Base-by-base conservation (phyloP, 176 grass and related monocot genomes). In the Avena atlantica region DNA sequence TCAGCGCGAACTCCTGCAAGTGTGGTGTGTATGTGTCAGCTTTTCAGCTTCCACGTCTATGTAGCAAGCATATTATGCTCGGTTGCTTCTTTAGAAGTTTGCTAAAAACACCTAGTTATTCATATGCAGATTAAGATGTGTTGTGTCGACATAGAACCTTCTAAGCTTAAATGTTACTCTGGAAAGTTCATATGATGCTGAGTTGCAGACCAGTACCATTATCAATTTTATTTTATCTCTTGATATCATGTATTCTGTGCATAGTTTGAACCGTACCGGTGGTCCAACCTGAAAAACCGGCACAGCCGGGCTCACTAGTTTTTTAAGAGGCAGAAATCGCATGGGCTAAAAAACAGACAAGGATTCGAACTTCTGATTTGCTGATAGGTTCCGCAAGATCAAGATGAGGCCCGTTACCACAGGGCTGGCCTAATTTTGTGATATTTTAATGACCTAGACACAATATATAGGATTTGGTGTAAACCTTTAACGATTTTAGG, bases 1-100 rank as follows among this genome's bases (percentile, higher is more conserved):
- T 13, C 25, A 53, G 13, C 42, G 29, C 83, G 24, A 50, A 77
- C 4, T 36, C 58, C 49, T 84, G 57, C 71, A 83, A 73, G 36
- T 29, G 64, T 81, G 9, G 4, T 81, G 68, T 56, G 15, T n/a
- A 12, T 16, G 34, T 83, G 27, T 72, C 49, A 70, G 48, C 29
- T 11, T 70, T 21, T 20, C 66, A 53, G 25, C 63, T 71, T 45
- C 1, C 51, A 19, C 25, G 2, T 8, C 23, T 62, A 20, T 81
- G 44, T 81, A 49, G 34, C 78, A 66, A 81, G n/a, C 8, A 65
- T 49, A 12, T 31, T 21, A 60, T 47, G 23, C n/a, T 83, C 20
- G 10, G 17, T 37, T 15, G 14, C 25, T 56, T 59, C 15, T 83
- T 83, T 47, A 12, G 34, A 83, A 70, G 37, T 58, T 3, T 0